These are phyloP conservation scores for Paecilomyces sp. DNA, from an alignment of 2,329 filamentous ascomycete species.

Conservation along the genomic window DNA sequence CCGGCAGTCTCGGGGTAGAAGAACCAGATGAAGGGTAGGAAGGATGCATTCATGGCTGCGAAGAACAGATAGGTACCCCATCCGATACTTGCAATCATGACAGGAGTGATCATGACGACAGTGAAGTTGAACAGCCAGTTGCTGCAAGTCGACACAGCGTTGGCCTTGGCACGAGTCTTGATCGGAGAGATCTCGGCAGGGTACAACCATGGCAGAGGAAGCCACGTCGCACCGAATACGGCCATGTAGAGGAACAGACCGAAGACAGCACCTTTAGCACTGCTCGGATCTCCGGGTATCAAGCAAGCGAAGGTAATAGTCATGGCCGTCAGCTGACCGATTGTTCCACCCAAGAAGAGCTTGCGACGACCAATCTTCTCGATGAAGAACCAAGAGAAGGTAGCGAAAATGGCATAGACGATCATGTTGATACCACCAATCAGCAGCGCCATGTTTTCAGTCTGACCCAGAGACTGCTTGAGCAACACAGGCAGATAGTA, in stretches of 20 bases:
- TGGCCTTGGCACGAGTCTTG: constrained; percentile 64
- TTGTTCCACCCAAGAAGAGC: constrained; percentile 31
- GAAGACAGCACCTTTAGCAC: constrained; percentile 40
- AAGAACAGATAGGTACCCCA: constrained; percentile 42
- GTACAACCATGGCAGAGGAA: constrained; percentile 56
- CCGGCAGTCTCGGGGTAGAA: constrained; percentile 47
- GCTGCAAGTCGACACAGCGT: constrained; percentile 51
- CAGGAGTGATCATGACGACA: constrained; percentile 44
- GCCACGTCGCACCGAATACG: constrained; percentile 57
- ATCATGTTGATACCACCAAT: constrained; percentile 42
- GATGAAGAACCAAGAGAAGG: constrained; percentile 33
- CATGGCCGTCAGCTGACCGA: constrained; percentile 33
- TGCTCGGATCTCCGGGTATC: constrained; percentile 19
- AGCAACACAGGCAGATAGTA: constrained; percentile 38
- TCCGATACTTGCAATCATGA: constrained; percentile 30
- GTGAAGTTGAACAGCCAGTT: constrained; percentile 54
- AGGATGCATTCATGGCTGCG: constrained; percentile 33
- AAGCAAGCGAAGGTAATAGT: constrained; percentile 33
- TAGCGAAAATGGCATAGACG: constrained; percentile 15
- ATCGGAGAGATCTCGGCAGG: constrained; percentile 69
- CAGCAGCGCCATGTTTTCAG: constrained; percentile 32
- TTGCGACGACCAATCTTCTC: constrained; percentile 41
- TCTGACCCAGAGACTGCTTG: constrained; percentile 27
- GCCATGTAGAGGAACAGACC: constrained; percentile 64
- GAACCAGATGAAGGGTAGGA: constrained; percentile 48